A percentile compares a stretch with the other conserved stretches of the same genome.
Conservation (phyloP, 2,329 filamentous ascomycete genomes). For the Myotisia sp. region DNA sequence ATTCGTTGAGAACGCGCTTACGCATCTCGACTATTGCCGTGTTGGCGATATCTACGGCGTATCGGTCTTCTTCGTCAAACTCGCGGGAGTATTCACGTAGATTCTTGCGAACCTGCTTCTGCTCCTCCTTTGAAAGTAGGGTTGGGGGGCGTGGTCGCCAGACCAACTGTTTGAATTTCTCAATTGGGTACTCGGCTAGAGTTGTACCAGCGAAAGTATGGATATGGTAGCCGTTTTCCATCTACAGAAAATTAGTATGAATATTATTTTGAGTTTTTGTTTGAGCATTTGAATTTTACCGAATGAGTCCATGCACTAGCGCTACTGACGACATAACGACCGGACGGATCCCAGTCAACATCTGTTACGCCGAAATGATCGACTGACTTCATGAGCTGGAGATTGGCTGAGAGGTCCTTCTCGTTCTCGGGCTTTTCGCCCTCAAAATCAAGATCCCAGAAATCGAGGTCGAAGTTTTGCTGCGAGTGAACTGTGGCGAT, state of each 20-base stretch:
- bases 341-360: constrained; percentile 94
- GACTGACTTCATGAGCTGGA: constrained; percentile 82
- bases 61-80: constrained; percentile 90
- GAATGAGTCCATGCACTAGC: constrained; percentile 91
- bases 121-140: constrained; percentile 91
- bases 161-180: constrained; percentile 94
- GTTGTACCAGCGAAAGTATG: constrained; percentile 91
- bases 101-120: constrained; percentile 96
- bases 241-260: constrained; percentile 44
- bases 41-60: constrained; percentile 86
- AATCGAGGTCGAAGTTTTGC: constrained; percentile 90
- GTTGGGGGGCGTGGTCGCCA: constrained; percentile 87
- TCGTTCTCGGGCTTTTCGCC: constrained; percentile 87
- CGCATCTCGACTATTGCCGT: constrained; percentile 83
- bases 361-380: constrained; percentile 98
- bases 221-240: constrained; percentile 98
- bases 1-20: constrained; percentile 70
- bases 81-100: constrained; percentile 87
- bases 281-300: constrained; percentile 40
- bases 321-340: constrained; percentile 84
- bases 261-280: no score
- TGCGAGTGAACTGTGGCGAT: constrained; percentile 85
- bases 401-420: constrained; percentile 86
- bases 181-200: constrained; percentile 77
- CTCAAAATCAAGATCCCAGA: constrained; percentile 96